Percentiles rank a stretch among this genome's conserved stretches.
Evolutionary conservation across 148 eudicot species (phyloP).

Genomic region (Vaccinium myrtillus): DNA sequence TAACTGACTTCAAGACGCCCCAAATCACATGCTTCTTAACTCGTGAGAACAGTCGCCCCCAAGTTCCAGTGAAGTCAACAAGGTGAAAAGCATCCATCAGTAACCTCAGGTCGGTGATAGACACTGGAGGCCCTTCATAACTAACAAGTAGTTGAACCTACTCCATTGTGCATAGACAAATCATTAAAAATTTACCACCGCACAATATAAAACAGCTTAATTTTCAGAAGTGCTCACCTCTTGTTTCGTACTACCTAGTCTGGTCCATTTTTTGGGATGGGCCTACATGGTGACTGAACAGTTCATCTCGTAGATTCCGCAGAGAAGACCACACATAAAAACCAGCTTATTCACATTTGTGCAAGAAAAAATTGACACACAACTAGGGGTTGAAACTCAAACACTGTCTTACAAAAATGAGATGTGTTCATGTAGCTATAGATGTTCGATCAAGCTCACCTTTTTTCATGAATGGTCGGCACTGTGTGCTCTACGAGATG

Average conservation of each 20-base stretch:
- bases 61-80: slow-evolving; percentile 88
- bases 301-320: neutral
- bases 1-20: slow-evolving; percentile 97
- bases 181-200: slow-evolving; percentile 10
- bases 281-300: neutral
- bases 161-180: slow-evolving; percentile 14
- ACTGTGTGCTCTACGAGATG: neutral
- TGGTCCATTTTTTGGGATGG: neutral
- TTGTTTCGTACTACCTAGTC: neutral
- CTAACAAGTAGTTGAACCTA: slow-evolving; percentile 93
- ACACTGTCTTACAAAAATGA: neutral
- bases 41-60: slow-evolving; percentile 92
- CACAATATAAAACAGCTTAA: neutral
- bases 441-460: neutral
- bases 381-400: neutral
- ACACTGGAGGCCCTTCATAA: slow-evolving; percentile 86
- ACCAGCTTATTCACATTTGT: neutral
- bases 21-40: slow-evolving; percentile 95
- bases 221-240: neutral
- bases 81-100: slow-evolving; percentile 96
- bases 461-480: neutral
- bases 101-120: slow-evolving; percentile 87
- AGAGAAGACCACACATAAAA: neutral
- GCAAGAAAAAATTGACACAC: neutral
- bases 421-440: neutral